phyloP scores from a whole-genome alignment of 805 yeast genomes.

The Lipomyces yamanashiensis region DNA sequence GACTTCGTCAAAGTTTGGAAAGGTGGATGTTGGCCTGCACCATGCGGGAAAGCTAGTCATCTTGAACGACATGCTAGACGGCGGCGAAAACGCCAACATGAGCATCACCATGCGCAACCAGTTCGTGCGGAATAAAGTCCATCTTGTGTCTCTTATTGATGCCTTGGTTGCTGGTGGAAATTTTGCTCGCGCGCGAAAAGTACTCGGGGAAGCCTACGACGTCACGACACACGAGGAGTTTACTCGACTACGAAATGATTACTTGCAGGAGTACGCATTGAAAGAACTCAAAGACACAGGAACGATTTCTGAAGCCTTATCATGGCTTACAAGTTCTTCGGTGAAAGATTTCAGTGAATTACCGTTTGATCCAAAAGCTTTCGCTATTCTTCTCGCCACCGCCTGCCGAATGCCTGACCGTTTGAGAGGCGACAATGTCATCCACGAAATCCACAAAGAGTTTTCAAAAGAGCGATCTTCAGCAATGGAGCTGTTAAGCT shows the following conservation, averaged over 20 bases:
- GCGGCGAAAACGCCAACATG: neutral
- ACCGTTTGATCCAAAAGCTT: conserved; percentile 19
- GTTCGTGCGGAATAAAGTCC: conserved; percentile 13
- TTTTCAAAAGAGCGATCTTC: neutral
- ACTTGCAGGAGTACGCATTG: conserved; percentile 16
- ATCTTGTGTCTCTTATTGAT: conserved; percentile 33
- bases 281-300: conserved; percentile 19
- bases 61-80: conserved; percentile 10
- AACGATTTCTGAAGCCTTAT: conserved; percentile 3
- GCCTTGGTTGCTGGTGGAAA: conserved; percentile 35
- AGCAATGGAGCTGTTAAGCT: conserved; percentile 11
- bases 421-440: conserved; percentile 15
- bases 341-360: neutral
- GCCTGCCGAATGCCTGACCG: conserved; percentile 19
- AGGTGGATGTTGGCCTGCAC: conserved; percentile 4
- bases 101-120: conserved; percentile 17
- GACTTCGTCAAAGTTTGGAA: neutral
- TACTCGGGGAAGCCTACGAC: conserved; percentile 22
- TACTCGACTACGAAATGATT: conserved; percentile 24
- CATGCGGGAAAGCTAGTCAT: conserved; percentile 28
- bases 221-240: conserved; percentile 29
- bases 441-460: conserved; percentile 2
- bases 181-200: conserved; percentile 34
- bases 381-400: conserved; percentile 20
- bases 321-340: conserved; percentile 16